Evolutionary conservation across 192 early-diverging fungal species (phyloP), one percentile per base, ranked within the genome.

Genomic region (Coemansia reversa): DNA sequence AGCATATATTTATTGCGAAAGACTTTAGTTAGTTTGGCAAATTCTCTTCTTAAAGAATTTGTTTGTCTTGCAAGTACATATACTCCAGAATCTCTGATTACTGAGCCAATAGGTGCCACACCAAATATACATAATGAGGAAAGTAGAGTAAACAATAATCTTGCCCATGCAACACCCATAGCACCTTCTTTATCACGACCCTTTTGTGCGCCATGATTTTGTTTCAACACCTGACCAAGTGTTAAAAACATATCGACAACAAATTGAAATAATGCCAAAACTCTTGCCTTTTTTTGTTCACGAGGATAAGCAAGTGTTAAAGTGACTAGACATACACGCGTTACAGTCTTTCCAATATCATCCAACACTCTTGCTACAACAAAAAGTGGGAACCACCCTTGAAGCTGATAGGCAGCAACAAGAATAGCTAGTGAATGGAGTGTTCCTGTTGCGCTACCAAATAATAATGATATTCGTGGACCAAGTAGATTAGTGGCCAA

Each of bases 51-150:
- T 19, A 62, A 5, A 0, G 51, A 48, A 3, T 32, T 24, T 5
- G 42, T 51, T 20, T 50, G 35, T 18, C 49, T 47, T 2, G 68
- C 68, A 33, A 70, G 56, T 2, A 70, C 62, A 55, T 63, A 70
- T 6, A 70, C 62, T 7, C 68, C 68, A 6, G 61, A 58, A 39
- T 70, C 68, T 12, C 68, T 61, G n/a, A 70, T 57, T 11, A 70
- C 68, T 2, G 24, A 12, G 28, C 27, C 32, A 1, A 54, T 51
- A 23, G 68, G 62, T 20, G 33, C 39, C 11, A 70, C 33, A 7
- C 52, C n/a, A 18, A 51, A 22, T 7, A 55, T 32, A 12, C 60
- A 51, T 20, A 54, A 6, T 0, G 62, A 53, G 7, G 51, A 55
- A 0, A 48, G 16, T 8, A 32, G 24, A 0, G 32, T 50, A 22